Evolutionary conservation across 78 protist genomes (phyloP).

Genomic region (Dictyostelium intermedium): DNA sequence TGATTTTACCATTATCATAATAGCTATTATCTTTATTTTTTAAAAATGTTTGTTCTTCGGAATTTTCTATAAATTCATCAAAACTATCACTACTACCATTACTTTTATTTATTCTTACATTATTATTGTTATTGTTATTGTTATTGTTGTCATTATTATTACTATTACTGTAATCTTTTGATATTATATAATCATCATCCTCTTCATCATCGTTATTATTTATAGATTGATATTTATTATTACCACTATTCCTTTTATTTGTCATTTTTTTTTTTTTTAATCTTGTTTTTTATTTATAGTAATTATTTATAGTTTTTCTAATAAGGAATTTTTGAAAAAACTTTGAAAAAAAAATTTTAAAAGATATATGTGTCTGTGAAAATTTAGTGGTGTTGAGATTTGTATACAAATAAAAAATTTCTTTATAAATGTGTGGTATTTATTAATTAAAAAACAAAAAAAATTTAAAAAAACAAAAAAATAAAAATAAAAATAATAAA

Average conservation of each 20-base stretch:
- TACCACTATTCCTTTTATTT: background rate
- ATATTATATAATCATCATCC: background rate
- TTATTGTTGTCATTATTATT: background rate
- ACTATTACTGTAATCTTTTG: background rate
- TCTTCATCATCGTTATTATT: constrained; percentile 2
- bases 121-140: background rate
- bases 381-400: background rate
- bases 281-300: background rate
- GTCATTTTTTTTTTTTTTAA: background rate
- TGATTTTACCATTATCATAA: background rate
- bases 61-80: background rate
- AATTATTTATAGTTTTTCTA: too few relatives aligned
- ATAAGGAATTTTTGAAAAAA: background rate
- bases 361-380: background rate
- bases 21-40: background rate
- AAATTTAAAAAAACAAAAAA: background rate
- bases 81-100: constrained; percentile 7
- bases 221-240: background rate
- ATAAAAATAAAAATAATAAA: background rate
- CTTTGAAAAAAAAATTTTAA: background rate
- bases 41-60: background rate
- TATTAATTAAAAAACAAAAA: background rate
- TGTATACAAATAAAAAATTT: background rate
- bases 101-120: background rate
- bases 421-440: background rate